phyloP scores from a whole-genome alignment of 257 asterid genomes.

The Verbascum thapsus region DNA sequence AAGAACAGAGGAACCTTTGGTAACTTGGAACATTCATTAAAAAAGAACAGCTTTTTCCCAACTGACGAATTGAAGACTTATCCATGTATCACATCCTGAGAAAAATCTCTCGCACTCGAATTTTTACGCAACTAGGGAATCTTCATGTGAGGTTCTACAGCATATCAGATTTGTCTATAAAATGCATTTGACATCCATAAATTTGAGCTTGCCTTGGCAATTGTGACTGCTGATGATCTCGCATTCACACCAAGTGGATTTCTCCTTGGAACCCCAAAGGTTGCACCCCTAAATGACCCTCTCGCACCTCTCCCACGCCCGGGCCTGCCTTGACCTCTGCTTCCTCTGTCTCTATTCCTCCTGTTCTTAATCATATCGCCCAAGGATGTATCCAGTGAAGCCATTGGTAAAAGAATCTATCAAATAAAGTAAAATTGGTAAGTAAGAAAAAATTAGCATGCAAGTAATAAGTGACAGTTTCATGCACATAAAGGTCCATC shows the following conservation, averaged over 20 bases:
- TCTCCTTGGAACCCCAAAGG: slow-evolving; percentile 67
- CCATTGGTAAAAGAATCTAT: slow-evolving; percentile 48
- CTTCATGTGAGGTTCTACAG: slow-evolving; percentile 49
- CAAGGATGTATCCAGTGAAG: slow-evolving; percentile 78
- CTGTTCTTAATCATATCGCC: slow-evolving; percentile 90
- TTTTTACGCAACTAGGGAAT: slow-evolving; percentile 49
- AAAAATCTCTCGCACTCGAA: slow-evolving; percentile 43
- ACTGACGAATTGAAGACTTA: slow-evolving; percentile 45
- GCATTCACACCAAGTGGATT: slow-evolving; percentile 75
- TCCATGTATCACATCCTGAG: slow-evolving; percentile 45
- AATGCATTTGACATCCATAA: slow-evolving; percentile 70
- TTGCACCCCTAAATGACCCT: slow-evolving; percentile 72
- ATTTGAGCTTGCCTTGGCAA: slow-evolving; percentile 98
- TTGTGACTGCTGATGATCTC: slow-evolving; percentile 60
- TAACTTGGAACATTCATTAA: slow-evolving; percentile 45
- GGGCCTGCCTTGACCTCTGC: slow-evolving; percentile 68
- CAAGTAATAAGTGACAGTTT: neutral
- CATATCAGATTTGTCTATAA: slow-evolving; percentile 54
- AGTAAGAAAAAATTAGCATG: neutral
- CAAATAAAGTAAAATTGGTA: slow-evolving; percentile 30
- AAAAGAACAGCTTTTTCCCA: slow-evolving; percentile 37
- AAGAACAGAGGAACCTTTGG: slow-evolving; percentile 39
- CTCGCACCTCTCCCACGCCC: slow-evolving; percentile 75
- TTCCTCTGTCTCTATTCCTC: slow-evolving; percentile 49
- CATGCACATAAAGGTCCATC: neutral